Conservation (phyloP, 1,139 yeast genomes). For the Suhomyces bribrorum region DNA sequence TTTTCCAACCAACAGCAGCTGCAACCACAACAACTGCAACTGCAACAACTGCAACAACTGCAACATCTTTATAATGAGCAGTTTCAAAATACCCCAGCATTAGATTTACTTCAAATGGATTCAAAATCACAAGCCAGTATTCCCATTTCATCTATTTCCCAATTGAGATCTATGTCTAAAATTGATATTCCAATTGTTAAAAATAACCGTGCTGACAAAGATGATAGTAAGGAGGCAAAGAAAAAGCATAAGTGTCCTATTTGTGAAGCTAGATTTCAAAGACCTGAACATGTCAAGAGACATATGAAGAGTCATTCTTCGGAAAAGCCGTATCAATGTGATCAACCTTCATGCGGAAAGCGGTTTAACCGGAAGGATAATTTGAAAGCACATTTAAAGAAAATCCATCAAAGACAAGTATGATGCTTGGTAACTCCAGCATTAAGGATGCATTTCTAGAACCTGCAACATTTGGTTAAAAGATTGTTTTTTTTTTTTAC, state of each 20-base stretch:
- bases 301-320: slow-evolving; percentile 86
- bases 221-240: slow-evolving; percentile 52
- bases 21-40: slow-evolving; percentile 7
- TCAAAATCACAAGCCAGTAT: slow-evolving; percentile 14
- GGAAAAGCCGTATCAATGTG: slow-evolving; percentile 83
- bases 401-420: slow-evolving; percentile 47
- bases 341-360: slow-evolving; percentile 70
- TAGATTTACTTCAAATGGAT: slow-evolving; percentile 11
- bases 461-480: neutral
- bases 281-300: slow-evolving; percentile 91
- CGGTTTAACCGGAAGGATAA: slow-evolving; percentile 56
- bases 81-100: slow-evolving; percentile 2
- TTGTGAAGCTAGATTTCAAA: slow-evolving; percentile 72
- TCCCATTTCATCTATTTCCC: slow-evolving; percentile 15
- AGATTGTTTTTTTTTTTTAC: neutral
- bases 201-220: slow-evolving; percentile 21
- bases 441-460: slow-evolving; percentile 1
- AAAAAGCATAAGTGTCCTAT: slow-evolving; percentile 77
- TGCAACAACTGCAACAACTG: slow-evolving; percentile 6
- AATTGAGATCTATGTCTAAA: slow-evolving; percentile 16
- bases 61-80: slow-evolving; percentile 6
- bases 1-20: slow-evolving; percentile 21
- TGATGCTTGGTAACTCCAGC: slow-evolving; percentile 4
- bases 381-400: slow-evolving; percentile 67
- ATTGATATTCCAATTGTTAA: slow-evolving; percentile 19